These are phyloP conservation scores for Cladosporium sp. DNA, from an alignment of 2,329 filamentous ascomycete species.

Conservation along the genomic window DNA sequence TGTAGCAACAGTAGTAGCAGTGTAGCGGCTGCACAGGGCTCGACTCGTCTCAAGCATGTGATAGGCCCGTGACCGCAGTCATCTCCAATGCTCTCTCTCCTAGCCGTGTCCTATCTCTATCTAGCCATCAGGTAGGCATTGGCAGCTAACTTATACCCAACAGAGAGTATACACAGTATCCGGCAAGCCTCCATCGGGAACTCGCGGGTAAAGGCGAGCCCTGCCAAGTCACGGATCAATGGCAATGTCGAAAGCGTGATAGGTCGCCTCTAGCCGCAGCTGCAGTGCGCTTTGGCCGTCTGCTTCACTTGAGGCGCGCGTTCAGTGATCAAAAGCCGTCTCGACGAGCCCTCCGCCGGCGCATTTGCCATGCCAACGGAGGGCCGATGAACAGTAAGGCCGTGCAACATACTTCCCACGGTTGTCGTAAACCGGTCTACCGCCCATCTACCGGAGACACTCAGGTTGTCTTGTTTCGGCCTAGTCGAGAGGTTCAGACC, in stretches of 20 bases:
- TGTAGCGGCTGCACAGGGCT: neutral
- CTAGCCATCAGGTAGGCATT: too few species aligned
- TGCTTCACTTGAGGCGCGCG: constrained; percentile 1
- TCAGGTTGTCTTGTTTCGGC: neutral
- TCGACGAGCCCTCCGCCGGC: neutral
- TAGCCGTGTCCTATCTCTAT: too few species aligned
- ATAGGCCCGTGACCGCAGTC: neutral
- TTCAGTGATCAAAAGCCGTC: too few species aligned
- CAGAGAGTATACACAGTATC: too few species aligned
- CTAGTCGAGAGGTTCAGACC: constrained; percentile 1
- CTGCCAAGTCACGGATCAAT: neutral
- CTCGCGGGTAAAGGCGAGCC: too few species aligned
- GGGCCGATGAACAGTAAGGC: neutral
- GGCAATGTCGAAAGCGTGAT: neutral
- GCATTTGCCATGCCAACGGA: constrained; percentile 4
- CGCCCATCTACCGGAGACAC: neutral
- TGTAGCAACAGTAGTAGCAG: neutral
- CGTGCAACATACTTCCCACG: neutral
- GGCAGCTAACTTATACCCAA: too few species aligned
- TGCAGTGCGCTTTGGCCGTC: constrained; percentile 4
- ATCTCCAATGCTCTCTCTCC: too few species aligned
- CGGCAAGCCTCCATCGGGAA: too few species aligned
- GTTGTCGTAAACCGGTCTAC: neutral
- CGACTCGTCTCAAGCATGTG: constrained; percentile 4
- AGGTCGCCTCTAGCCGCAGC: neutral